Percentiles rank a stretch among this genome's conserved stretches.
These are phyloP conservation scores for Shiraia bambusicola DNA, from an alignment of 2,329 filamentous ascomycete species.

Conservation along the genomic window DNA sequence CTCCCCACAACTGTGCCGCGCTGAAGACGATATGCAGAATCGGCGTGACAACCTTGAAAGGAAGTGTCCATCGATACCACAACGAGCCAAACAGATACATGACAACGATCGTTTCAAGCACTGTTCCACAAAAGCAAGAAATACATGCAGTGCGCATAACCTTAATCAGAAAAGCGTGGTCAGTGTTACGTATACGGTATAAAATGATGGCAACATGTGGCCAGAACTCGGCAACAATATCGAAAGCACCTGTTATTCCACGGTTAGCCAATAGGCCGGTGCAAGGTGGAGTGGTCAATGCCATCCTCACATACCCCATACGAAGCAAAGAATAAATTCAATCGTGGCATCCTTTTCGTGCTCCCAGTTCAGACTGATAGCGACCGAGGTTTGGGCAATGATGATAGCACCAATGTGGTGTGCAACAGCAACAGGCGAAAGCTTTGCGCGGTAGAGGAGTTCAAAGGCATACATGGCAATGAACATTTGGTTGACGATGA, in stretches of 20 bases:
- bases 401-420: conserved; percentile 48
- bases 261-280: not conserved
- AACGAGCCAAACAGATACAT: conserved; percentile 49
- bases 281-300: too few species aligned
- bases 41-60: conserved; percentile 49
- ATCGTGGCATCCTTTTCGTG: conserved; percentile 15
- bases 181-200: conserved; percentile 45
- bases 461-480: conserved; percentile 53
- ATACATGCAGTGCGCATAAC: conserved; percentile 44
- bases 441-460: conserved; percentile 45
- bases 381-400: conserved; percentile 48
- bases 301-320: conserved; percentile 46
- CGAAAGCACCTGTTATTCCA: conserved; percentile 47
- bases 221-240: conserved; percentile 51
- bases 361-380: conserved; percentile 31
- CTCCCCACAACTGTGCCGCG: conserved; percentile 48
- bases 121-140: conserved; percentile 44
- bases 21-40: conserved; percentile 48
- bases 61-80: conserved; percentile 47
- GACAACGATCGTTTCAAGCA: conserved; percentile 46
- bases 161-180: conserved; percentile 44
- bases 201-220: conserved; percentile 51
- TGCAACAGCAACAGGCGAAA: conserved; percentile 46
- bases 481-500: conserved; percentile 38
- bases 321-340: conserved; percentile 42